A percentile compares a stretch with the other conserved stretches of the same genome.
Conservation (phyloP, 1,284 basidiomycete genomes). For the Leccinum subspadiceum region DNA sequence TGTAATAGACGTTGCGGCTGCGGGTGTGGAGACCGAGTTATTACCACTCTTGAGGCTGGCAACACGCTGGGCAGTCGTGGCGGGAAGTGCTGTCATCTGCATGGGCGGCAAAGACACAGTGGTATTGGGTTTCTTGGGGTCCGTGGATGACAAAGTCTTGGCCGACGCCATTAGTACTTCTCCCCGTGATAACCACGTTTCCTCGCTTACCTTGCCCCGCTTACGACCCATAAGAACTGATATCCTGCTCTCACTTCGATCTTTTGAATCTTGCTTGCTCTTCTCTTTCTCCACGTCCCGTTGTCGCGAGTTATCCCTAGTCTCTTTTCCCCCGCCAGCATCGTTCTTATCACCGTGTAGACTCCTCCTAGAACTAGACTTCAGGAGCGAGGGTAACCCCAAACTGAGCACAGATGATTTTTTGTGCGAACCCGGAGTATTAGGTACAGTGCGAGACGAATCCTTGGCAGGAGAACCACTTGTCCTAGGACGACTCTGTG, state of each 20-base stretch:
- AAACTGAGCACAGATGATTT: constrained; percentile 76
- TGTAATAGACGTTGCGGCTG: constrained; percentile 37
- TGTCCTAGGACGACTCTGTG: constrained; percentile 40
- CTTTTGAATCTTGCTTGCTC: constrained; percentile 75
- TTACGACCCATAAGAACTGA: constrained; percentile 86
- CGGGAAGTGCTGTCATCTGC: constrained; percentile 81
- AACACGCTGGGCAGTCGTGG: constrained; percentile 75
- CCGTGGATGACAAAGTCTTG: constrained; percentile 84
- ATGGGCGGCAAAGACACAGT: constrained; percentile 78
- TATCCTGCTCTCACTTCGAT: constrained; percentile 81
- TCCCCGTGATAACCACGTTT: constrained; percentile 13
- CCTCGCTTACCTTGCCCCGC: constrained; percentile 78
- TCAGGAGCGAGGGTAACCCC: constrained; percentile 78
- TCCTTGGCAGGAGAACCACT: constrained; percentile 54
- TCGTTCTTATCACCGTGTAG: constrained; percentile 73
- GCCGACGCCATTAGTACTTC: constrained; percentile 17
- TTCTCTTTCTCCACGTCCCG: constrained; percentile 58
- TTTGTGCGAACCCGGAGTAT: constrained; percentile 61
- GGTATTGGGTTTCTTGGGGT: constrained; percentile 67
- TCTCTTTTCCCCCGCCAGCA: constrained; percentile 45
- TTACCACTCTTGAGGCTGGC: constrained; percentile 66
- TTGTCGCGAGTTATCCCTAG: constrained; percentile 38
- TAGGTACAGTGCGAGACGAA: constrained; percentile 49
- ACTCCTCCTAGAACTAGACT: constrained; percentile 81
- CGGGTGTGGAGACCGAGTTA: constrained; percentile 45